Evolutionary conservation across 83 land plant species (phyloP).

Genomic region (Thuja plicata): DNA sequence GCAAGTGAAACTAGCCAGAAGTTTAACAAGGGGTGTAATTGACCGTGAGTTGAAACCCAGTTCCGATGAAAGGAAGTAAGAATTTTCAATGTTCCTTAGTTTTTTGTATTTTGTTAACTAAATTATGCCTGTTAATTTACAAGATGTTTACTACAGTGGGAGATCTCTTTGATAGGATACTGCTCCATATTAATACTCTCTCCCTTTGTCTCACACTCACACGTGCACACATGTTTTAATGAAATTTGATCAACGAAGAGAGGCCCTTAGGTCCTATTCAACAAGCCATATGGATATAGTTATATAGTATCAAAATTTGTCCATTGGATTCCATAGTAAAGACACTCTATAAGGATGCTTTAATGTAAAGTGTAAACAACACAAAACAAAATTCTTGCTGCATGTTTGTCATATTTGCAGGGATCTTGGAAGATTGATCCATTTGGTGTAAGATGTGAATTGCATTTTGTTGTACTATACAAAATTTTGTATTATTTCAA

Average conservation of each 20-base stretch:
- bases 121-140: background rate
- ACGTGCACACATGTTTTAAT: background rate
- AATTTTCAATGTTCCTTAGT: background rate
- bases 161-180: background rate
- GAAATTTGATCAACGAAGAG: background rate
- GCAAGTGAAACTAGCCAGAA: constrained; percentile 93
- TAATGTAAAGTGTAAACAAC: background rate
- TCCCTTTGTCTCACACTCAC: background rate
- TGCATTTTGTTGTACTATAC: background rate
- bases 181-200: background rate
- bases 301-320: background rate
- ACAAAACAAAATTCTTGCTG: background rate
- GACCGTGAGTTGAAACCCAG: constrained; percentile 92
- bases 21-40: constrained; percentile 87
- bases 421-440: background rate
- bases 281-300: background rate
- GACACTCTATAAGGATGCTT: background rate
- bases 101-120: background rate
- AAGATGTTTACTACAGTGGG: background rate
- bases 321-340: background rate
- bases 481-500: no score
- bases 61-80: constrained; percentile 81
- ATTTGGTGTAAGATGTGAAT: background rate
- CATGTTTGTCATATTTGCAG: background rate
- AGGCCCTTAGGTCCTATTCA: background rate